Conservation (phyloP, 2,329 filamentous ascomycete genomes). For the Geosmithia morbida region DNA sequence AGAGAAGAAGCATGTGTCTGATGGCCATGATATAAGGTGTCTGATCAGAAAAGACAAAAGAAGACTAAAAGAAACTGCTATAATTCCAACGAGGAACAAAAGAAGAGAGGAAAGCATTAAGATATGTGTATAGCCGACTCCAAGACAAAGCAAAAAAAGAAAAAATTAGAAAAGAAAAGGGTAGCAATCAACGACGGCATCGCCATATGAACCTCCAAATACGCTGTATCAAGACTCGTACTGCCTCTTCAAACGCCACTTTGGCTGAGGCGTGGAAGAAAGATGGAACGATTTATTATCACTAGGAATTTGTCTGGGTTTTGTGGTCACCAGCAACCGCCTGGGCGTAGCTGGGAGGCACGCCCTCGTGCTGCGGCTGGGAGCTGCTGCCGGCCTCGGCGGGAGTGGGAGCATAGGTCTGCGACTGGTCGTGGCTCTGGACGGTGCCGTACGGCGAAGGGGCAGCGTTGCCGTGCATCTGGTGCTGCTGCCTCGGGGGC, state of each 20-base stretch:
- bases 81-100: background rate
- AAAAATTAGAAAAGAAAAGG: background rate
- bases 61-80: background rate
- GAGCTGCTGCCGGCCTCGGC: constrained; percentile 28
- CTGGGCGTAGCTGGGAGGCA: constrained; percentile 79
- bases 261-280: no score
- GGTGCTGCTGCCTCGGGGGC: constrained; percentile 3
- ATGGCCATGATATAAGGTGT: no score
- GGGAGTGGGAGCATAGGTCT: constrained; percentile 14
- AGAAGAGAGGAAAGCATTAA: background rate
- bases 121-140: background rate
- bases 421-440: constrained; percentile 10
- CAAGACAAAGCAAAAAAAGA: background rate
- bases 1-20: no score
- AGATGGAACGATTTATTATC: no score
- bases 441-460: constrained; percentile 27
- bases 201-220: no score
- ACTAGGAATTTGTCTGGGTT: constrained; percentile 44
- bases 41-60: no score
- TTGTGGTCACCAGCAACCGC: constrained; percentile 85
- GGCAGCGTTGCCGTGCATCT: constrained; percentile 16
- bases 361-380: constrained; percentile 20
- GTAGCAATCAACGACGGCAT: background rate
- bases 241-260: background rate
- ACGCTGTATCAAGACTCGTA: no score